Evolutionary conservation across 345 rosid genomes (phyloP).

Genomic region (Eucalyptus decipiens): DNA sequence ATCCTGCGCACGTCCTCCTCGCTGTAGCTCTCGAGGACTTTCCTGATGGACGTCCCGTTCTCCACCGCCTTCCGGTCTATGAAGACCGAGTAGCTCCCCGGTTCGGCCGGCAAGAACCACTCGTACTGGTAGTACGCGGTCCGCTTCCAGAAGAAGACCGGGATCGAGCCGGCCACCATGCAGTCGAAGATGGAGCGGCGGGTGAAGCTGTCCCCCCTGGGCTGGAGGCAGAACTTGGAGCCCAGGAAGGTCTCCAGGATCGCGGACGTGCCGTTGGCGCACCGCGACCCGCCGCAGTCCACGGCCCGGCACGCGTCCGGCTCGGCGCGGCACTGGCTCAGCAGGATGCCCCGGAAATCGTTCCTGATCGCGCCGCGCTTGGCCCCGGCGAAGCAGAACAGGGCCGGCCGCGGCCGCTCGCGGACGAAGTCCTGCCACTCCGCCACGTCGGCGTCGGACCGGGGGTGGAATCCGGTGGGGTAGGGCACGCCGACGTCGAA

Average conservation of each 20-base stretch:
- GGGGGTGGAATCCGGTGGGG: conserved; percentile 98
- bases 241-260: conserved; percentile 66
- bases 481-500: conserved; percentile 92
- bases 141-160: conserved; percentile 92
- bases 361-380: conserved; percentile 47
- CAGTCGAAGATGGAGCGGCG: conserved; percentile 91
- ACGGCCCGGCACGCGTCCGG: conserved; percentile 45
- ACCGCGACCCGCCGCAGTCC: conserved; percentile 40
- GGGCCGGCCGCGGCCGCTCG: conserved; percentile 27
- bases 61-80: conserved; percentile 66
- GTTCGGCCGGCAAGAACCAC: conserved; percentile 84
- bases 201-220: conserved; percentile 94
- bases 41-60: conserved; percentile 52
- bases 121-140: conserved; percentile 76
- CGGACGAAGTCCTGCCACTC: conserved; percentile 80
- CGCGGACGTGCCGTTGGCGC: conserved; percentile 72
- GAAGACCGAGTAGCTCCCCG: conserved; percentile 65
- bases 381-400: conserved; percentile 93
- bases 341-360: conserved; percentile 65
- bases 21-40: conserved; percentile 53
- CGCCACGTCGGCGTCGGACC: conserved; percentile 52
- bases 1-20: conserved; percentile 51
- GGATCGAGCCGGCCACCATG: conserved; percentile 93
- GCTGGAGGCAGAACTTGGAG: conserved; percentile 83
- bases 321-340: conserved; percentile 52